These are phyloP conservation scores for Pichia membranifaciens DNA, from an alignment of 805 yeast genomes.

Conservation along the genomic window DNA sequence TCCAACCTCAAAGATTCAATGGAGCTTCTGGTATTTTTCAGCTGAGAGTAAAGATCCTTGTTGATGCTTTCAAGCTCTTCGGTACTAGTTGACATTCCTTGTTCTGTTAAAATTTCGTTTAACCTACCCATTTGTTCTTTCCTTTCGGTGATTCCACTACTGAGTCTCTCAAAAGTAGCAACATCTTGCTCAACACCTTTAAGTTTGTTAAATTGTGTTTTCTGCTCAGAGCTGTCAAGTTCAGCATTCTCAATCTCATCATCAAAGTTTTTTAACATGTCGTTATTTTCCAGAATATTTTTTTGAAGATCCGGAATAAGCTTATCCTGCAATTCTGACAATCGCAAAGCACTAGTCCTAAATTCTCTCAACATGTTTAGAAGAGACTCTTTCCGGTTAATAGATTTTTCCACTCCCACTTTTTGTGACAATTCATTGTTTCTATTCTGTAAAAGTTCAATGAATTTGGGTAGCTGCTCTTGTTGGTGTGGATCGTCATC, in stretches of 20 bases:
- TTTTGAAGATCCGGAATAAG: constrained; percentile 18
- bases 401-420: constrained; percentile 17
- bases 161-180: not conserved
- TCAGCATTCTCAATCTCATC: constrained; percentile 16
- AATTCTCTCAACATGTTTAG: constrained; percentile 26
- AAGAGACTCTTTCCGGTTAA: constrained; percentile 26
- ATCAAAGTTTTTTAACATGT: not conserved
- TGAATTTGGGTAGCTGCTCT: constrained; percentile 17
- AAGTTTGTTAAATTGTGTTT: constrained; percentile 6
- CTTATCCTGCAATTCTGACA: constrained; percentile 25
- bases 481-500: constrained; percentile 20
- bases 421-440: constrained; percentile 19
- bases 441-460: constrained; percentile 22
- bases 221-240: constrained; percentile 21
- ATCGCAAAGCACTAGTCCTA: constrained; percentile 24
- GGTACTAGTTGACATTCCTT: constrained; percentile 29
- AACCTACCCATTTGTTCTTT: constrained; percentile 9
- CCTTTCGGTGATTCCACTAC: constrained; percentile 12
- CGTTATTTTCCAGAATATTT: not conserved
- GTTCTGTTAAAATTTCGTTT: constrained; percentile 9
- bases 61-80: constrained; percentile 44
- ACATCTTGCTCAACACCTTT: constrained; percentile 12
- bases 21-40: constrained; percentile 36
- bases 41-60: constrained; percentile 31
- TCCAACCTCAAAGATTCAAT: constrained; percentile 33